Evolutionary conservation across 768 basidiomycete species (phyloP), one percentile per base, ranked within the genome.

Genomic region (Rhodotorula taiwanensis): DNA sequence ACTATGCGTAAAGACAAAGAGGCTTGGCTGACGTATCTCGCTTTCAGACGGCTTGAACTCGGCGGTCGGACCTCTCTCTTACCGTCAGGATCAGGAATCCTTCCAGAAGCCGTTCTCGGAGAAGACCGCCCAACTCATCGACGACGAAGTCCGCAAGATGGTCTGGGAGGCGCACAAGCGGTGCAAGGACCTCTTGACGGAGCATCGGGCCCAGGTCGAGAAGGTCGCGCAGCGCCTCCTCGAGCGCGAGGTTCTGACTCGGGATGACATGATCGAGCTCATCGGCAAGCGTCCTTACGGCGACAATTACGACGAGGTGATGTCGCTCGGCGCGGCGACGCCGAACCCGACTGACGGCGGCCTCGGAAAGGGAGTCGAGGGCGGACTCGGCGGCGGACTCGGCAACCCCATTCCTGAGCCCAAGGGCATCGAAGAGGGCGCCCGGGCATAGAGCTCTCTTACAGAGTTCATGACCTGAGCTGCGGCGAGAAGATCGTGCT

Each of bases 21-120:
- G n/a, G n/a, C n/a, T n/a, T n/a, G n/a, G n/a, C n/a, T n/a, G n/a
- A n/a, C n/a, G n/a, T 25, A 18, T 21, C 13, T 27, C 33, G 36
- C 41, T 18, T 13, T 91, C 91, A 76, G 95, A 95, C 77, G 95
- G 95, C 63, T 97, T 99, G 94, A 94, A 92, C 77, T 80, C 83
- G 53, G 82, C 84, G 56, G 89, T 99, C 66, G 95, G 95, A 2
- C 95, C 95, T 3, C 89, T 99, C 66, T 93, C 89, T 71, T 99
- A 98, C 73, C 91, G 92, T 54, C 88, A 88, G 31, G 81, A 88
- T 49, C 85, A 85, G 48, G 91, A 94, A 74, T 79, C 82, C 55
- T 94, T 91, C 86, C 89, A 89, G 55, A 99, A 99, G 75, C 95
- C 94, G 9, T 99, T 98, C 80, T 91, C 89, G 71, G 95, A 99